A percentile compares a stretch with the other conserved stretches of the same genome.
These are phyloP conservation scores for Moricandia moricandioides DNA, from an alignment of 345 rosid genomes.

Conservation along the genomic window DNA sequence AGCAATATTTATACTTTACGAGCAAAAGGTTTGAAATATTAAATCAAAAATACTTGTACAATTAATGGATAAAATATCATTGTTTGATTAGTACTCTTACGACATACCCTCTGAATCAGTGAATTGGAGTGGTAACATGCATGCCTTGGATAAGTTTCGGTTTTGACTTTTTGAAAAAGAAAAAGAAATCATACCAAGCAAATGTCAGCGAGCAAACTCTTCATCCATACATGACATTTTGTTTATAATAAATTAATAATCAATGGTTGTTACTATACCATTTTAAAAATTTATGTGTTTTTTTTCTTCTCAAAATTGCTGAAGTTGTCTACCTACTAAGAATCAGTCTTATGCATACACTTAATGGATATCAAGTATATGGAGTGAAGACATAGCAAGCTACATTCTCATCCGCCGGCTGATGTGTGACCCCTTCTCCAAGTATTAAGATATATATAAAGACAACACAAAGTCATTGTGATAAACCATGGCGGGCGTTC, in stretches of 20 bases:
- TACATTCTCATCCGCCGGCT: neutral
- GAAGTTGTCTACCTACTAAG: neutral
- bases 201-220: neutral
- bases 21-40: neutral
- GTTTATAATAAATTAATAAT: neutral
- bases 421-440: neutral
- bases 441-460: neutral
- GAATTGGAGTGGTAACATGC: neutral
- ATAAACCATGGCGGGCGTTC: neutral
- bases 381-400: neutral
- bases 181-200: neutral
- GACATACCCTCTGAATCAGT: neutral
- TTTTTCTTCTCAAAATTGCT: neutral
- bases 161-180: neutral
- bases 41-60: neutral
- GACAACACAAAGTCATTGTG: neutral
- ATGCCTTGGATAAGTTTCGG: neutral
- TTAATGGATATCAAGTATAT: neutral
- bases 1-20: neutral
- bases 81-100: neutral
- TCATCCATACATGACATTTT: neutral
- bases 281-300: neutral
- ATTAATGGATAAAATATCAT: neutral
- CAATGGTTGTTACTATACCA: neutral
- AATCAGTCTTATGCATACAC: neutral